These are phyloP conservation scores for Globisporangium solare DNA, from an alignment of 352 stramenopile genomes.

Conservation along the genomic window DNA sequence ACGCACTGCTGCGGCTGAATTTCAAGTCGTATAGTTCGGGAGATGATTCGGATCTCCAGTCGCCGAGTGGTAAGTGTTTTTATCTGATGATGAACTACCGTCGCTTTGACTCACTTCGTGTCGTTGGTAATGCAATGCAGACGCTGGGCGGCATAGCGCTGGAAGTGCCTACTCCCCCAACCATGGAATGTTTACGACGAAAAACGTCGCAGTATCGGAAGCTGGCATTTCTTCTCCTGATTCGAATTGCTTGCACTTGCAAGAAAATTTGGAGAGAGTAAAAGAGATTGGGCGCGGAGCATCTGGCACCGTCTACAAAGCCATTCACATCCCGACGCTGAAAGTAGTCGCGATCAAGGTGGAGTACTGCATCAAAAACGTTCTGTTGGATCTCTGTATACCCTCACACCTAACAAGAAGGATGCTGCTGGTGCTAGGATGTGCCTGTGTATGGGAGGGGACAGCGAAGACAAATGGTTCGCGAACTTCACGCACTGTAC, in stretches of 20 bases:
- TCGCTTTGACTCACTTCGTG: neutral
- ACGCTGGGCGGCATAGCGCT: constrained; percentile 52
- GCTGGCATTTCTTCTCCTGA: constrained; percentile 83
- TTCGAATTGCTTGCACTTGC: constrained; percentile 64
- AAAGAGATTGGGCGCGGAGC: constrained; percentile 75
- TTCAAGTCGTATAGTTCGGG: constrained; percentile 69
- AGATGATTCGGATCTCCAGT: constrained; percentile 61
- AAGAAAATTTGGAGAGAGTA: constrained; percentile 81
- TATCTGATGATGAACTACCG: neutral
- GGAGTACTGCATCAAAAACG: constrained; percentile 1
- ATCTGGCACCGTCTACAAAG: constrained; percentile 86
- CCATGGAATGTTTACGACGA: constrained; percentile 85
- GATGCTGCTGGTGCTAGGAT: constrained; percentile 32
- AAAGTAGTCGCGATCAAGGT: constrained; percentile 90
- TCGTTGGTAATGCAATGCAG: constrained; percentile 9
- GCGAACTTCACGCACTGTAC: constrained; percentile 87
- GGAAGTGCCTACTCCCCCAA: constrained; percentile 86
- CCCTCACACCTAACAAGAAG: no score
- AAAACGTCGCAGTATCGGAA: constrained; percentile 78
- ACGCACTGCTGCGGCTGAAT: constrained; percentile 59
- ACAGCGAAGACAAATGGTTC: constrained; percentile 87
- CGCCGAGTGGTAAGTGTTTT: constrained; percentile 41
- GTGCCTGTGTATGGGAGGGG: constrained; percentile 80
- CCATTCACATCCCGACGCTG: constrained; percentile 87
- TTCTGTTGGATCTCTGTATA: no score